Evolutionary conservation across 345 rosid species (phyloP), one percentile per base, ranked within the genome.

Genomic region (Erucastrum elatum): DNA sequence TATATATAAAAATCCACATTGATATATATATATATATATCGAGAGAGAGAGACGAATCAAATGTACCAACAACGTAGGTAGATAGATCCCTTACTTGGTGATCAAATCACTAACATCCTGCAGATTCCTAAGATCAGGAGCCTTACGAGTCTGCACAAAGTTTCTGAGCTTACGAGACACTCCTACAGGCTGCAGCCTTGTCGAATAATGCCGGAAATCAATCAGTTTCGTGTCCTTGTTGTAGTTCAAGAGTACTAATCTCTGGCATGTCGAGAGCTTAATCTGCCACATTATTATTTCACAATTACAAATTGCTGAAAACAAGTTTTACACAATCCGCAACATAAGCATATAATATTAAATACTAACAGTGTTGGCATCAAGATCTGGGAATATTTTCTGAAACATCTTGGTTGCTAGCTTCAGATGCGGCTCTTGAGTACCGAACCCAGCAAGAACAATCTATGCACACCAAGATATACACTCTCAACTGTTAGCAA

Each of bases 331-430:
- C 59, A 6, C 26, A 79, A 68, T 17, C 68, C 17, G n/a, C 9
- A 27, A 64, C 0, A 13, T 21, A 5, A 33, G 69, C 31, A 44
- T 81, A 55, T 84, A 72, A 21, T 21, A 21, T 21, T 66, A 4
- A 30, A 71, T 63, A 65, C 98, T 87, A 83, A 96, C 98, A 12
- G 97, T 93, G 82, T 96, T 96, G 51, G 91, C 74, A 83, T 93
- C 99, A 63, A 96, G 93, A 61, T 96, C 82, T 9, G 98, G 97
- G 81, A 96, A 93, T 65, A 96, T 96, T 75, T 96, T 96, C 88
- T 96, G 98, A 83, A 93, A 93, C 97, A 91, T 87, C 44, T 90
- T 84, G 27, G 99, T 89, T 0, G 89, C 87, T 6, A 96, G 94
- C 87, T 88, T 91, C 68, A 93, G 75, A 85, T 96, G 98, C 79